Base-by-base conservation (phyloP, 1,139 yeast species). In the Trichomonascaceae sp. region DNA sequence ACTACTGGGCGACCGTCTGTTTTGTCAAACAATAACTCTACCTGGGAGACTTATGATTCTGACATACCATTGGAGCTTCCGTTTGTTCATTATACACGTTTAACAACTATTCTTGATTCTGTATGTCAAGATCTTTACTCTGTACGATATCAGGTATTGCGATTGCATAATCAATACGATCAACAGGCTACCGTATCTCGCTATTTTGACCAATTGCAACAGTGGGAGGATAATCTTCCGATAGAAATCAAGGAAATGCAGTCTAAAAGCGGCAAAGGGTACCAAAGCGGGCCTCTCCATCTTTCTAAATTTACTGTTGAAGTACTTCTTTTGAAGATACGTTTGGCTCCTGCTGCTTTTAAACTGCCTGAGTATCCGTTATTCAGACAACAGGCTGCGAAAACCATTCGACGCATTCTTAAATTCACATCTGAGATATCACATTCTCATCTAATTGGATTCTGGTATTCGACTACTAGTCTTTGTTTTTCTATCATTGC, bases 381-480 rank as follows among this genome's bases (percentile, higher is more conserved):
- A 41, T 65, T 63, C 49, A 64, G 73, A 17, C 61, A 57, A 2
- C 63, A 62, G 43, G 72, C 72, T 1, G 57, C 60, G 1, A 69
- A 62, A 32, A 60, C 67, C 9, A 69, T 70, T 12, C 66, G 66
- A 45, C 53, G 67, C 12, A 63, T 70, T 39, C 58, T 69, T 50
- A 59, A 58, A 41, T 70, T 68, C 57, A 69, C 71, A 0, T 56
- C 68, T 10, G 71, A 65, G 24, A 69, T 70, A 52, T 66, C 70
- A 15, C 73, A 70, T 52, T 60, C 70, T 22, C 73, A 70, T 55
- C 54, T 70, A 38, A 70, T 68, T 56, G 72, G 73, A 6, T 70
- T 68, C 53, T 70, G 74, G 74, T 66, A 69, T 43, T 62, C 72
- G 6, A 61, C 68, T 45, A 63, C 70, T 18, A 60, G 70, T 15